Base-by-base conservation (phyloP, 2,329 filamentous ascomycete species). In the Neofusicoccum parvum region DNA sequence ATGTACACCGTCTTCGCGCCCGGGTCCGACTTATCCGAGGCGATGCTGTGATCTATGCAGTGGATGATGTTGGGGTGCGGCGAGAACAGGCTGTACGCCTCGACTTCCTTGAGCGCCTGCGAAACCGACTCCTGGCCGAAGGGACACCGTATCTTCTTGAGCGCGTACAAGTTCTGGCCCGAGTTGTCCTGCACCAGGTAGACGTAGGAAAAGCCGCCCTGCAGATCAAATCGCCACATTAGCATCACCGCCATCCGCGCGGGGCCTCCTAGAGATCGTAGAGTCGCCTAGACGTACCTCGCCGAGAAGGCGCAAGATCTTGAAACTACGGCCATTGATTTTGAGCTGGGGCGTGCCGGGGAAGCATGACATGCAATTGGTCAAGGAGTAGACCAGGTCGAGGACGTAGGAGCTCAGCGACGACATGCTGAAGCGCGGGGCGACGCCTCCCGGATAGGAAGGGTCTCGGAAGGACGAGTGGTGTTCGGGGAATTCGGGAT, bases 91-190 rank as follows among this genome's bases (percentile, higher is more conserved):
- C 90, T 90, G 83, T 99, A 99, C 58, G 95, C 94, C 78, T 98
- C 94, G 68, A 98, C 95, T 82, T 99, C 95, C 78, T 94, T 94
- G 85, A 98, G 90, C 60, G 95, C 95, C 77, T 92, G 92, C 70
- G 92, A 89, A 66, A 99, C 94, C 32, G 92, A 97, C 83, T 99
- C 95, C 79, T 95, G 91, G 70, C 95, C 95, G 75, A 99, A 98
- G 4, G 95, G 94, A 83, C 95, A 99, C 76, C 94, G 90, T 79
- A 99, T 99, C 86, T 99, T 99, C 81, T 99, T 99, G 68, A 98
- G 88, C 17, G 95, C 95, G 78, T 96, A 94, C 53, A 97, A 87
- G 72, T 94, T 88, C 67, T 92, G 91, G 62, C 88, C 90, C 64
- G 87, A 84, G 54, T 91, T 94, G 78, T 97, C 94, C 83, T 98